A percentile compares a stretch with the other conserved stretches of the same genome.
Conservation (phyloP, 2,329 filamentous ascomycete genomes). For the Triangularia verruculosa region DNA sequence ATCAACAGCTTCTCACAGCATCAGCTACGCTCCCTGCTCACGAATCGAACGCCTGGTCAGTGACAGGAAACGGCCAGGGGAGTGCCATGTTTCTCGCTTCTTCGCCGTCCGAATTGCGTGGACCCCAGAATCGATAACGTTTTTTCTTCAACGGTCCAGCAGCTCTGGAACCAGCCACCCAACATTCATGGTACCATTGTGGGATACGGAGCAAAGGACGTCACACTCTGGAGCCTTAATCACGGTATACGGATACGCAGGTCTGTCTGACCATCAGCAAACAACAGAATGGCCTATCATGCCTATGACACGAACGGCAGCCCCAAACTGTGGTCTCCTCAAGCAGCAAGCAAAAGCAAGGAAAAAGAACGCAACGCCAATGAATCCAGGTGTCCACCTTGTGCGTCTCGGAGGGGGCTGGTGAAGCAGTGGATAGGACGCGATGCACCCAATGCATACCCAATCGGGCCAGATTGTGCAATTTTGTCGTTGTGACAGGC, state of each 20-base stretch:
- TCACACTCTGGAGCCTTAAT: neutral
- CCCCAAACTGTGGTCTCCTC: neutral
- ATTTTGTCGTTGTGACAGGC: conserved; percentile 33
- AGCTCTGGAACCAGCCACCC: neutral
- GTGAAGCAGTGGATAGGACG: conserved; percentile 15
- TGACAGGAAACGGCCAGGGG: neutral
- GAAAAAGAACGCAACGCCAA: neutral
- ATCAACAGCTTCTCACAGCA: neutral
- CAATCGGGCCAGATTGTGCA: conserved; percentile 33
- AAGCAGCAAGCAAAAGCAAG: neutral
- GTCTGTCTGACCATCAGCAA: neutral
- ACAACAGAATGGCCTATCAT: neutral
- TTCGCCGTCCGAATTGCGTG: neutral
- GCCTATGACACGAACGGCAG: neutral
- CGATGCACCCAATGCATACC: conserved; percentile 22
- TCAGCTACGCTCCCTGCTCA: neutral
- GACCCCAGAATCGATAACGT: conserved; percentile 4
- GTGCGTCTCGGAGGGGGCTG: conserved; percentile 1
- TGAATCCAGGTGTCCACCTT: conserved; percentile 5
- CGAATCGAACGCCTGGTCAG: neutral
- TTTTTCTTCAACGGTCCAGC: neutral
- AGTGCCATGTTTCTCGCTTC: neutral
- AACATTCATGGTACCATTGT: neutral
- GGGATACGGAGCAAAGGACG: neutral
- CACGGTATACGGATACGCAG: too few species aligned